Evolutionary conservation across 2,329 filamentous ascomycete species (phyloP), one percentile per base, ranked within the genome.

Genomic region (Cladosporium sp.): DNA sequence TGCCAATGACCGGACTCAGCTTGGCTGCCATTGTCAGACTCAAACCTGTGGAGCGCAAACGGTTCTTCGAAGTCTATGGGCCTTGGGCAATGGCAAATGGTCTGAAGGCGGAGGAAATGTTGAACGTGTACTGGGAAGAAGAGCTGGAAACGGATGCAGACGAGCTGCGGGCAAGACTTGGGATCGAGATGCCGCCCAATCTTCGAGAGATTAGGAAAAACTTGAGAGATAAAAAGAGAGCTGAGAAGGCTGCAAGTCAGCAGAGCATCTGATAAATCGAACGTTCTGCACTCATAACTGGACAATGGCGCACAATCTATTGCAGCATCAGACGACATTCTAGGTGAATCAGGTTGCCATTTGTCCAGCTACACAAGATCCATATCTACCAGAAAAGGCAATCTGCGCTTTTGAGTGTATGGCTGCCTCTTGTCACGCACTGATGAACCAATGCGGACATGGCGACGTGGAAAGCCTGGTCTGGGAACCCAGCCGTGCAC

Each of bases 121-220:
- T 98, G 58, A 96, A 96, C 68, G 84, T 98, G 1, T 98, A 95
- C 66, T 98, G 93, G 93, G 93, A 98, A 71, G 89, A 97, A 74
- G 80, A 92, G 72, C 70, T 98, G 58, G 85, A 91, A 72, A 87
- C 83, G 51, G 85, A 95, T 68, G 88, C 95, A 20, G 78, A 82
- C 45, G 86, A 84, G 57, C 65, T 98, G 66, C 79, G 93, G 57
- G 68, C 63, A 4, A 78, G 90, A 65, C 66, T 98, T 60, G 84
- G 88, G 2, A 90, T 98, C 49, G 89, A 97, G 73, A 82, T 81
- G 64, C 93, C 93, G 30, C 88, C 91, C 7, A 90, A 97, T 69
- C 72, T 97, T 69, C 79, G 92, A 60, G 78, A 80, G 20, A 88
- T 92, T 42, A 77, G 93, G 58, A 85, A 79, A 70, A 75, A 76